phyloP scores from a whole-genome alignment of 108 stramenopile species.

The Cyclostephanos invisitatus region DNA sequence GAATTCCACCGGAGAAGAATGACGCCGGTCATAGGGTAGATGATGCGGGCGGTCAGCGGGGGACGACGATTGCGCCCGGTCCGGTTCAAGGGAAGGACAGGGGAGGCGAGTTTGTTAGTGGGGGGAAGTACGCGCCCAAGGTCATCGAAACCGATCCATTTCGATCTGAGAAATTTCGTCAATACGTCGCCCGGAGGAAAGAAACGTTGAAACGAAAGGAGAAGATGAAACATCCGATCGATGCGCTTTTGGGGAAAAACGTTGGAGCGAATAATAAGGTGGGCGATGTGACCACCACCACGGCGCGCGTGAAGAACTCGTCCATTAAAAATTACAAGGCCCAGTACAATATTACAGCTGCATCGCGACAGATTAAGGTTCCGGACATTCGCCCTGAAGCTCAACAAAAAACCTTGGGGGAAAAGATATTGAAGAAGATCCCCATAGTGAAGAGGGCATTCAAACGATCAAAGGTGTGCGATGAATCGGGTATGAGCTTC shows the following conservation, averaged over 20 bases:
- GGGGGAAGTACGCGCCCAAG: background rate
- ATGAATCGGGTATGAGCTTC: background rate
- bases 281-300: background rate
- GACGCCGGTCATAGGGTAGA: too few relatives aligned
- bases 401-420: conserved; percentile 18
- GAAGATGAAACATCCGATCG: conserved; percentile 17
- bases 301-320: conserved; percentile 1
- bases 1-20: too few relatives aligned
- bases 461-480: conserved; percentile 17
- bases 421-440: conserved; percentile 27
- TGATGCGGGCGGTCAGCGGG: too few relatives aligned
- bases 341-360: conserved; percentile 7
- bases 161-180: background rate
- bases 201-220: conserved; percentile 2
- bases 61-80: too few relatives aligned
- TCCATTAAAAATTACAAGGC: conserved; percentile 37
- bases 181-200: conserved; percentile 7
- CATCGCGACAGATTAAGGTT: conserved; percentile 2
- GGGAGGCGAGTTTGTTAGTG: conserved; percentile 4
- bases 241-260: conserved; percentile 5
- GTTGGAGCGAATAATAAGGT: background rate
- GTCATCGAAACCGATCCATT: background rate
- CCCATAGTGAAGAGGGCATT: conserved; percentile 35
- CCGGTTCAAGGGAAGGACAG: too few relatives aligned
- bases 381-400: conserved; percentile 37